These are phyloP conservation scores for Porcisia hertigi DNA, from an alignment of 208 protist genomes.

Conservation along the genomic window DNA sequence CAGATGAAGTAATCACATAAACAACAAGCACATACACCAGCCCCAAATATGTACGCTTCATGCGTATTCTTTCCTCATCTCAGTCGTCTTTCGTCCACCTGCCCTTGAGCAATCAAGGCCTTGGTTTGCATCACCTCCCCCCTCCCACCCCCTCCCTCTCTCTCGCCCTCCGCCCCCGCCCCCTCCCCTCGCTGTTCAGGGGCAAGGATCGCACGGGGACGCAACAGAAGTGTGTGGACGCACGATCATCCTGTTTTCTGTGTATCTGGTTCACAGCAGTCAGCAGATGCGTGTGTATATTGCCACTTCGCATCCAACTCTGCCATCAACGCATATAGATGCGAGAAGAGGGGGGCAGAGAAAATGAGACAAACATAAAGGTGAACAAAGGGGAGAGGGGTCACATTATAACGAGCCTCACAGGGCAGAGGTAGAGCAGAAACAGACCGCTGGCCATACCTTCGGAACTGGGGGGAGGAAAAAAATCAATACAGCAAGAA, in stretches of 20 bases:
- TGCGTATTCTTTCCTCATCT: background rate
- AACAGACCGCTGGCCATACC: too few species aligned
- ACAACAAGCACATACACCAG: background rate
- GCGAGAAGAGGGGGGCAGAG: background rate
- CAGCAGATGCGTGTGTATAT: background rate
- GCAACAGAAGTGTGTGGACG: background rate
- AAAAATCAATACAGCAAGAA: too few species aligned
- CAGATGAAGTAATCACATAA: background rate
- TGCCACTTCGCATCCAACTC: background rate
- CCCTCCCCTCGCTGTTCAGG: too few species aligned
- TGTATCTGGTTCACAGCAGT: background rate
- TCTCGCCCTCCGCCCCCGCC: background rate
- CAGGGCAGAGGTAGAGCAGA: too few species aligned
- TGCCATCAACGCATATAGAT: background rate
- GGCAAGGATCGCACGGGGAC: background rate
- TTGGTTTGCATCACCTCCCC: background rate
- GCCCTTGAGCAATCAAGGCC: background rate
- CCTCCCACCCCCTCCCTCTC: background rate
- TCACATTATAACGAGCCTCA: too few species aligned
- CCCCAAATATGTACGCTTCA: background rate
- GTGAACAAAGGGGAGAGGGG: background rate
- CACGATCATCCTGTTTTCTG: background rate
- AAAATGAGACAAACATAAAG: background rate
- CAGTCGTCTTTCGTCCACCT: background rate
- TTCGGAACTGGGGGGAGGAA: too few species aligned